Evolutionary conservation across 2,329 filamentous ascomycete genomes (phyloP).

Genomic region (Lasiodiplodia sp.): DNA sequence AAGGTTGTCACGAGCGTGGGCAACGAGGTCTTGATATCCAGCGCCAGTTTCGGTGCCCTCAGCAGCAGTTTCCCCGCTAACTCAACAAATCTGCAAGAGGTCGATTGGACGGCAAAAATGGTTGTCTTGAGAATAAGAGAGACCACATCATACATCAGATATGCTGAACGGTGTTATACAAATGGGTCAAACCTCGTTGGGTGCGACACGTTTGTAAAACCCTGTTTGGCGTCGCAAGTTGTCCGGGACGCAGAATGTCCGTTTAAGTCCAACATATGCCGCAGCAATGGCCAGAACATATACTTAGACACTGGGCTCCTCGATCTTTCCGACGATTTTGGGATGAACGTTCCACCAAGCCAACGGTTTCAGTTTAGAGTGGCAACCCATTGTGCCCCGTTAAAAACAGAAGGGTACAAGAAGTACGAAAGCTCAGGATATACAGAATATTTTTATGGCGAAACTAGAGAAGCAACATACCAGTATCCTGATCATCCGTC

Average conservation of each 20-base stretch:
- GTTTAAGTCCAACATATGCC: conserved; percentile 31
- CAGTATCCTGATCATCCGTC: not conserved
- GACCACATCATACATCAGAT: not conserved
- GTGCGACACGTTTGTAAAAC: conserved; percentile 27
- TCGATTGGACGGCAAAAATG: too few species aligned
- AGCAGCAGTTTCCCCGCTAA: too few species aligned
- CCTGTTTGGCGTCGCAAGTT: conserved; percentile 19
- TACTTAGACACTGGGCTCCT: conserved; percentile 35
- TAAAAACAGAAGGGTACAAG: conserved; percentile 6
- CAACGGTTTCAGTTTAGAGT: conserved; percentile 30
- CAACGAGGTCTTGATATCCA: too few species aligned
- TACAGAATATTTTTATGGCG: too few species aligned
- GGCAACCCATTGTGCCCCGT: conserved; percentile 30
- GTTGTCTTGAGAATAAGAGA: too few species aligned
- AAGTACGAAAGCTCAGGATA: not conserved
- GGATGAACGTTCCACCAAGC: conserved; percentile 34
- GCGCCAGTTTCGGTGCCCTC: too few species aligned
- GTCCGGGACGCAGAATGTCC: conserved; percentile 31
- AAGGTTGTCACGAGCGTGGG: too few species aligned
- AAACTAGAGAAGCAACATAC: not conserved
- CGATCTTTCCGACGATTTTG: conserved; percentile 35
- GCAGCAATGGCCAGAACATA: conserved; percentile 30
- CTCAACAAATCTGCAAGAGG: too few species aligned
- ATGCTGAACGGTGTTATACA: conserved; percentile 16
- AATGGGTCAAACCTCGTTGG: not conserved